Base-by-base conservation (phyloP, 1,284 basidiomycete genomes). In the Trametes hirsuta region DNA sequence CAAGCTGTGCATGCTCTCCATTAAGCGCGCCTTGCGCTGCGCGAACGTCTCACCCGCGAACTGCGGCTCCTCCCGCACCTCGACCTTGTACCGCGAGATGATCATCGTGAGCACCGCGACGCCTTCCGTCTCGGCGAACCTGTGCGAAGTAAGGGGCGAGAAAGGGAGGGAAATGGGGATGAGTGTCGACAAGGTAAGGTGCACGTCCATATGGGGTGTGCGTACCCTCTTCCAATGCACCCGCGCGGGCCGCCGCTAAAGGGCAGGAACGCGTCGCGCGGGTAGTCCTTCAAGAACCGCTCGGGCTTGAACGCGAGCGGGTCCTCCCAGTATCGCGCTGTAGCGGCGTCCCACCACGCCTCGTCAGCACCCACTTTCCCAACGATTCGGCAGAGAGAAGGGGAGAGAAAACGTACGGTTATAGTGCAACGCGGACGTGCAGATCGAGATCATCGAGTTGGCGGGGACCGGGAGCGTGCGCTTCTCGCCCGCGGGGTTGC, bases 371-470 rank as follows among this genome's bases (percentile, higher is more conserved):
- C 14, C 24, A 25, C 15, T 4, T 3, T 5, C 10, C 37, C 39
- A 18, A 40, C 22, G 12, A 30, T 1, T 15, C 34, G 39, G 11
- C 11, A 15, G 22, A 37, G 22, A 15, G 47, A 42, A 25, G 24
- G 37, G 22, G 30, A n/a, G n/a, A 48, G 55, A 50, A 6, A 21
- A 55, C 71, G 45, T 51, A 73, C 72, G 70, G 53, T 74, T 77
- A 64, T 75, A 71, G 54, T 85, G 84, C 47, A 86, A 64, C 5
- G 77, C 83, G 30, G 75, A 65, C 3, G 76, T 72, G 67, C 80
- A 74, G 36, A 85, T 69, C 0, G 69, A 64, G 47, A 85, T 67
- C 22, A 60, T 60, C 4, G 79, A 75, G 12, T 79, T 83, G 58
- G 77, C 76, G 0, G 83, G 84, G 44, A 85, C 72, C 10, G 77